Evolutionary conservation across 352 stramenopile genomes (phyloP).

Genomic region (Phytophthora tubulina): DNA sequence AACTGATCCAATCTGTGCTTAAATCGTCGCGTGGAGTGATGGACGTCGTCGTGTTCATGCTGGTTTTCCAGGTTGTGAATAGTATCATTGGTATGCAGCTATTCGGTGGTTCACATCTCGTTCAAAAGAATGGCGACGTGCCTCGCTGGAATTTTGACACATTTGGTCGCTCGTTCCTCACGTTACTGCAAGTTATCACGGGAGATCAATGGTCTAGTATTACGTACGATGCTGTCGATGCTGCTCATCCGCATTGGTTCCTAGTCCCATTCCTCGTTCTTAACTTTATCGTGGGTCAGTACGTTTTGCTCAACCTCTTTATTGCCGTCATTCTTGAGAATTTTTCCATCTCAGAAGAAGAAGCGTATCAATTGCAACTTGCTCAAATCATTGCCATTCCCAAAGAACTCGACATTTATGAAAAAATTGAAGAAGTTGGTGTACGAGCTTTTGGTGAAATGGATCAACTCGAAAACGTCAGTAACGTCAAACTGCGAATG

Average conservation of each 20-base stretch:
- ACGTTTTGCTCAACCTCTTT: conserved; percentile 86
- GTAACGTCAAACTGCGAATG: conserved; percentile 82
- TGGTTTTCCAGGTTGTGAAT: conserved; percentile 82
- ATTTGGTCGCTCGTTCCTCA: conserved; percentile 76
- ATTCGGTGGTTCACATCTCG: conserved; percentile 67
- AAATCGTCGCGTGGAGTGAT: conserved; percentile 84
- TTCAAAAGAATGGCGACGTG: conserved; percentile 45
- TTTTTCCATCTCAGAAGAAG: conserved; percentile 83
- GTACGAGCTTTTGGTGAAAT: conserved; percentile 83
- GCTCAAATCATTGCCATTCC: conserved; percentile 85
- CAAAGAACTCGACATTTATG: conserved; percentile 85
- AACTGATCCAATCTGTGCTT: conserved; percentile 79
- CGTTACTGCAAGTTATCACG: conserved; percentile 81
- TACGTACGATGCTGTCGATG: conserved; percentile 77
- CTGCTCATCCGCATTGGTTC: conserved; percentile 68
- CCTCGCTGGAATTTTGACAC: conserved; percentile 87
- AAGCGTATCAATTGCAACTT: conserved; percentile 86
- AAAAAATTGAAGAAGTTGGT: conserved; percentile 84
- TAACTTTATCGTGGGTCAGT: conserved; percentile 82
- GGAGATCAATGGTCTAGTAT: conserved; percentile 84
- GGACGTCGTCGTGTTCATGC: conserved; percentile 79
- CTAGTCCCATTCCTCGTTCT: conserved; percentile 81
- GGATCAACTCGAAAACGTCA: conserved; percentile 83
- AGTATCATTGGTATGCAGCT: conserved; percentile 84
- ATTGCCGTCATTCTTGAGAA: conserved; percentile 89